Conservation (phyloP, 2,329 filamentous ascomycete species). For the Monosporascus cannonballus region DNA sequence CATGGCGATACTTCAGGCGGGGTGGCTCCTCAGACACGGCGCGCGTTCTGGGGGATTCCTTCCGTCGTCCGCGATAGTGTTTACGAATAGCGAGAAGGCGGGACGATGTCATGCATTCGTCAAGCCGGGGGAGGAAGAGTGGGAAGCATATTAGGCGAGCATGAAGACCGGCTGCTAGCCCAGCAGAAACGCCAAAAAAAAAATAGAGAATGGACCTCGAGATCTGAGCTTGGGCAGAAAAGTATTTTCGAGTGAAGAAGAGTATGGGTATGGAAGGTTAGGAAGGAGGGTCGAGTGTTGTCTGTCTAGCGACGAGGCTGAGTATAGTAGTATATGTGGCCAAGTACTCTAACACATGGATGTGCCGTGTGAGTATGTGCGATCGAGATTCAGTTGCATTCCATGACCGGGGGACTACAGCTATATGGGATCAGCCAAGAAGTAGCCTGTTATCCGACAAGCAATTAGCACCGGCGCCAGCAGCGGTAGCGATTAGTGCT, state of each 20-base stretch:
- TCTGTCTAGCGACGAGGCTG: no score
- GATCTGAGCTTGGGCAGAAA: background rate
- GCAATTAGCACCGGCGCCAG: no score
- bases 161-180: background rate
- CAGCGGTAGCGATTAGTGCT: background rate
- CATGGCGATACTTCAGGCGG: conserved; percentile 25
- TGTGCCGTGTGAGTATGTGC: no score
- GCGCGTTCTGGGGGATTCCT: background rate
- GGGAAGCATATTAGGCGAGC: background rate
- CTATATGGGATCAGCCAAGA: background rate
- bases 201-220: no score
- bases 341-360: no score
- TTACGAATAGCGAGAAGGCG: background rate
- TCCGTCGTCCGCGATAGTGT: background rate
- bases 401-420: no score
- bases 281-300: no score
- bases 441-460: background rate
- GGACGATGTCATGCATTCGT: background rate
- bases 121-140: background rate
- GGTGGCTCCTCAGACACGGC: no score
- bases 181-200: no score
- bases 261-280: no score
- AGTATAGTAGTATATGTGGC: no score
- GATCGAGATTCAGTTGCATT: no score
- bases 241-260: background rate